Base-by-base conservation (phyloP, 352 stramenopile genomes). In the Pythium aphanidermatum region DNA sequence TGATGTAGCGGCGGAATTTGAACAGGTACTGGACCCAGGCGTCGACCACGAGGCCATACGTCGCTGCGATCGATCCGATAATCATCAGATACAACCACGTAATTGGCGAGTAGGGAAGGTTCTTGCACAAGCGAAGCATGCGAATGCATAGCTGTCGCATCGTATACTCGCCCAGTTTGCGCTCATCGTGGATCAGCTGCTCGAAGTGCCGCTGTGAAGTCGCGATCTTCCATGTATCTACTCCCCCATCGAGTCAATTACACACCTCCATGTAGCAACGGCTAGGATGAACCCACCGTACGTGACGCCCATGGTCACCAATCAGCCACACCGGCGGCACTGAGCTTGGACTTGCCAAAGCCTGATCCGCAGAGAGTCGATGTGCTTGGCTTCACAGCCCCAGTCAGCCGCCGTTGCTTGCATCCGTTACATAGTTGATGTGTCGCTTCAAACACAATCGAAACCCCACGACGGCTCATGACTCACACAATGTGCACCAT, bases 51-150 rank as follows among this genome's bases (percentile, higher is more conserved):
- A 87, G 51, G 10, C 80, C 77, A 42, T 83, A 85, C 11, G 83
- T 32, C 27, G 78, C 78, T 13, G 75, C 68, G 37, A 85, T 44
- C 2, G 52, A 57, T 7, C 80, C 75, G 8, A 92, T 49, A 6
- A 83, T 60, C 27, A 72, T 63, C 28, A 92, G 53, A 31, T 83
- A 92, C 16, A 89, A 58, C 80, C 80, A 92, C 42, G 74, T 92
- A 21, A 88, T 76, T 1, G 75, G 81, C 24, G 81, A 92, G 36
- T 89, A 82, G 17, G 81, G 78, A n/a, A 92, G 36, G 42, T 85
- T 78, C 46, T 83, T 84, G 59, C 75, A 90, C 34, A 90, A 33
- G 24, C 60, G 57, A 10, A 87, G 68, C 29, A 68, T 81, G 4
- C 58, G 58, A 16, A 86, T 61, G 26, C 74, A 87, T 8, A 87